These are phyloP conservation scores for Cicer judaicum DNA, from an alignment of 306 rosid species.

Conservation along the genomic window DNA sequence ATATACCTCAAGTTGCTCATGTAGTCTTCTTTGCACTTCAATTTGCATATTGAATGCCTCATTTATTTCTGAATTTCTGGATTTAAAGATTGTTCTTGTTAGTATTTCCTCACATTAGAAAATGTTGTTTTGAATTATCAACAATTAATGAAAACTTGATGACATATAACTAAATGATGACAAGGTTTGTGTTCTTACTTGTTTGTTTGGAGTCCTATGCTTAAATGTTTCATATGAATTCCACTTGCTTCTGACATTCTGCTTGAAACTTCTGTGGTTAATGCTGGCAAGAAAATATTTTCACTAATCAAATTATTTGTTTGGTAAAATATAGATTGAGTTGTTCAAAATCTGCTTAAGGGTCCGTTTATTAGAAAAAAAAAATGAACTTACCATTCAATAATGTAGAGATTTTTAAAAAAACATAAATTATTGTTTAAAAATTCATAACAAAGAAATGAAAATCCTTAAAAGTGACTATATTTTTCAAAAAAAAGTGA, in stretches of 20 bases:
- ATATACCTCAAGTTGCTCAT: conserved; percentile 87
- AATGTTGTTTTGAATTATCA: conserved; percentile 2
- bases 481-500: too few relatives aligned
- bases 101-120: conserved; percentile 20
- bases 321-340: conserved; percentile 1
- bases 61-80: conserved; percentile 69
- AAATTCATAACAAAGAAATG: too few relatives aligned
- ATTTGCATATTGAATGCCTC: conserved; percentile 86
- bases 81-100: conserved; percentile 33
- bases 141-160: conserved; percentile 6
- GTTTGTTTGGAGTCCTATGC: conserved; percentile 63
- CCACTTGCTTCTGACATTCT: conserved; percentile 65
- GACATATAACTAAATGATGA: neutral
- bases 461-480: too few relatives aligned
- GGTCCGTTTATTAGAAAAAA: too few relatives aligned
- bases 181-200: conserved; percentile 61
- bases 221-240: conserved; percentile 60
- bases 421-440: too few relatives aligned
- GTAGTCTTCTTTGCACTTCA: conserved; percentile 87
- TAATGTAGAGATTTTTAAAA: too few relatives aligned
- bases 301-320: conserved; percentile 17
- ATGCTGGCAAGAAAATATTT: conserved; percentile 30
- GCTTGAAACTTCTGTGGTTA: conserved; percentile 49
- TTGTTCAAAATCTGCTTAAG: neutral
- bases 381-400: too few relatives aligned